Evolutionary conservation across 768 basidiomycete species (phyloP).

Genomic region (Pleurotus tuoliensis): DNA sequence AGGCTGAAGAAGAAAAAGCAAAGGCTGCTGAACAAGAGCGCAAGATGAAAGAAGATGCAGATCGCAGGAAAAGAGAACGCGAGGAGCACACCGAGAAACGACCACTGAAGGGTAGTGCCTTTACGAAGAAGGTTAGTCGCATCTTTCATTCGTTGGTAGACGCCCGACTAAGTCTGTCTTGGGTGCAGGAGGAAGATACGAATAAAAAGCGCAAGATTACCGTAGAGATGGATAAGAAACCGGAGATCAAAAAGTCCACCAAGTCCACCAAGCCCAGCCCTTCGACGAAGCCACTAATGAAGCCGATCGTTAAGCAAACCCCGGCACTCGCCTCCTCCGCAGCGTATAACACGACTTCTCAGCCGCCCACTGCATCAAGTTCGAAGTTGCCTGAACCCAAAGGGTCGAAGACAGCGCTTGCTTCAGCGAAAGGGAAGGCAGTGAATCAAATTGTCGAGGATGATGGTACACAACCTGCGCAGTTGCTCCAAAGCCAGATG

Average conservation of each 20-base stretch:
- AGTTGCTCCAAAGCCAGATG: slow-evolving; percentile 63
- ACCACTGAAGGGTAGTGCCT: slow-evolving; percentile 40
- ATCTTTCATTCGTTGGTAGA: neutral
- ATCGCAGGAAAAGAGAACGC: slow-evolving; percentile 77
- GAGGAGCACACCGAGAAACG: slow-evolving; percentile 75
- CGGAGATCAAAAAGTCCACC: slow-evolving; percentile 50
- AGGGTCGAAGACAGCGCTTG: slow-evolving; percentile 26
- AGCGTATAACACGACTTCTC: slow-evolving; percentile 35
- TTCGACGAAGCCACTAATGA: slow-evolving; percentile 36
- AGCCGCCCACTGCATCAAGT: slow-evolving; percentile 23
- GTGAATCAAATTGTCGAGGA: slow-evolving; percentile 37
- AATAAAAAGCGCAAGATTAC: slow-evolving; percentile 68
- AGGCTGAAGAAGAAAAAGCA: slow-evolving; percentile 73
- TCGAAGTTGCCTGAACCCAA: slow-evolving; percentile 23
- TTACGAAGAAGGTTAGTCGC: slow-evolving; percentile 51
- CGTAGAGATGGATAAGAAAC: slow-evolving; percentile 51
- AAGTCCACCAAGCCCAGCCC: slow-evolving; percentile 12
- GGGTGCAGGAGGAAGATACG: slow-evolving; percentile 58
- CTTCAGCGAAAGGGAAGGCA: slow-evolving; percentile 40
- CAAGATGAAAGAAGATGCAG: slow-evolving; percentile 68
- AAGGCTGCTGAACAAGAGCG: slow-evolving; percentile 64
- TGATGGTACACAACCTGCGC: slow-evolving; percentile 56
- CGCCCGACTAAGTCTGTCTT: slow-evolving; percentile 6
- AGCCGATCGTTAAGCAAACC: slow-evolving; percentile 40
- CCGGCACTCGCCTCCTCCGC: slow-evolving; percentile 32